Conservation (phyloP, 192 early-diverging fungal genomes). For the Coemansia pectinata region DNA sequence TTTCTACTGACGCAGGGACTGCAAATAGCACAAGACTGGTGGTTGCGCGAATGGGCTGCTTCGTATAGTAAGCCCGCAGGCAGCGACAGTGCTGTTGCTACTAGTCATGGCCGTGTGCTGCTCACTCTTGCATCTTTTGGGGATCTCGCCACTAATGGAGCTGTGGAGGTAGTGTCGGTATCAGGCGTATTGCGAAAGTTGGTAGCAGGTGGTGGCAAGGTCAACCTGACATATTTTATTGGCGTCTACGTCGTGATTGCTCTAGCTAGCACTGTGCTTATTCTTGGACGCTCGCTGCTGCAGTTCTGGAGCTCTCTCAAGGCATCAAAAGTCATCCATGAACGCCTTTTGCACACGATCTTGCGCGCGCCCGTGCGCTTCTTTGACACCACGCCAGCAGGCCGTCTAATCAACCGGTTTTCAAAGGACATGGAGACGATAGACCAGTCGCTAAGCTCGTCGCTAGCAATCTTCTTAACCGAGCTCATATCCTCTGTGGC, state of each 20-base stretch:
- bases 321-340: conserved; percentile 41
- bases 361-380: conserved; percentile 64
- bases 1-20: conserved; percentile 35
- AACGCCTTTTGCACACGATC: conserved; percentile 44
- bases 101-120: neutral
- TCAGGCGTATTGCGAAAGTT: conserved; percentile 58
- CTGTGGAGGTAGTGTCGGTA: neutral
- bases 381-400: conserved; percentile 75
- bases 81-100: neutral
- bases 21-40: conserved; percentile 51
- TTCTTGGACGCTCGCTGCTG: conserved; percentile 37
- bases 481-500: conserved; percentile 34
- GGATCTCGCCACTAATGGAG: neutral
- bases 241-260: conserved; percentile 58
- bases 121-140: neutral
- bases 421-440: conserved; percentile 74
- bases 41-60: conserved; percentile 54
- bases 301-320: conserved; percentile 50
- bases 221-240: conserved; percentile 75
- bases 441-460: conserved; percentile 78
- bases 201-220: conserved; percentile 68
- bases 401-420: conserved; percentile 87
- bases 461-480: conserved; percentile 58
- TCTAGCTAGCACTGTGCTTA: conserved; percentile 22
- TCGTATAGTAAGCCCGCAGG: conserved; percentile 22